Conservation (phyloP, 176 grass and related monocot genomes). For the Hyparrhenia diplandra region DNA sequence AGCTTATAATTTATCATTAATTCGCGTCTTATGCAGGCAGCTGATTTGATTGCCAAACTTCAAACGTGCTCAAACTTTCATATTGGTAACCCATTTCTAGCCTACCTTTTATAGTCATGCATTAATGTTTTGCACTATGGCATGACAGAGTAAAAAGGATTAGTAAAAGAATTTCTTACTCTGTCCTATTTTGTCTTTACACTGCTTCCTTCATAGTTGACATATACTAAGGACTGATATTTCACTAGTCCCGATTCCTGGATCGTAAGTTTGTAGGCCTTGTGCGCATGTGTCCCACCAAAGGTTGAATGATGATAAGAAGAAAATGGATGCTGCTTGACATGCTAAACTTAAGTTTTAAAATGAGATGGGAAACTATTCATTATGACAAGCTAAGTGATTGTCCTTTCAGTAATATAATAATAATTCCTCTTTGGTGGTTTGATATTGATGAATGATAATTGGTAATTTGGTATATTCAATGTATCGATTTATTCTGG, state of each 20-base stretch:
- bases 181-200: not conserved
- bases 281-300: not conserved
- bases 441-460: not conserved
- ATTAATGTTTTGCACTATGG: not conserved
- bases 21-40: slow-evolving; percentile 49
- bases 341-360: slow-evolving; percentile 1
- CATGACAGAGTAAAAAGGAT: not conserved
- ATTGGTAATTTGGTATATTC: not conserved
- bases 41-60: slow-evolving; percentile 66
- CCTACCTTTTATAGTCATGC: not conserved
- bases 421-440: not conserved
- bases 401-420: not conserved
- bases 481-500: not conserved
- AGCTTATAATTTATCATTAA: slow-evolving; percentile 3
- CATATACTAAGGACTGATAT: not conserved
- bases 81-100: slow-evolving; percentile 58
- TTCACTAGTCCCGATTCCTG: not conserved
- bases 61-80: slow-evolving; percentile 69
- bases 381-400: not conserved
- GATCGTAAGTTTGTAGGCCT: not conserved
- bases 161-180: not conserved
- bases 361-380: not conserved
- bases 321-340: not conserved
- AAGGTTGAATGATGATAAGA: slow-evolving; percentile 10
- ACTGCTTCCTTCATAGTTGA: slow-evolving; percentile 9